These are phyloP conservation scores for Endocalyx cinctus DNA, from an alignment of 2,329 filamentous ascomycete species.

Conservation along the genomic window DNA sequence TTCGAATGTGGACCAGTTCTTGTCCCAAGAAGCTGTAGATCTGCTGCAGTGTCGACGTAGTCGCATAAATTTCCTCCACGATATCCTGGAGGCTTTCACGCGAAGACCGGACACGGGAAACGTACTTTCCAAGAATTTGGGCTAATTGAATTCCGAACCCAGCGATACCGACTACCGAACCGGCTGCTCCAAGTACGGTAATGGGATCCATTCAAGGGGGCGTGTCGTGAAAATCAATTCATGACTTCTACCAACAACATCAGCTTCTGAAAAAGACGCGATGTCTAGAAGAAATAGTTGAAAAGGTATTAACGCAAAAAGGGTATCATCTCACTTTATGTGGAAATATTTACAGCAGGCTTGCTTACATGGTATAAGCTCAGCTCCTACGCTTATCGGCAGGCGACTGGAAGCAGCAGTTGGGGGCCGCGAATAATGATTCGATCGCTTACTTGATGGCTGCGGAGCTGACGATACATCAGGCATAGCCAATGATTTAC, in stretches of 20 bases:
- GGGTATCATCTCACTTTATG: too few relatives aligned
- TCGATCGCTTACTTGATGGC: too few relatives aligned
- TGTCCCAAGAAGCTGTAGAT: not conserved
- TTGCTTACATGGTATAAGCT: too few relatives aligned
- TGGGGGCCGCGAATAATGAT: too few relatives aligned
- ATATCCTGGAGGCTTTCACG: not conserved
- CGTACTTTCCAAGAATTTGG: constrained; percentile 1
- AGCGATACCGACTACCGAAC: constrained; percentile 5
- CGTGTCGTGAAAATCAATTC: not conserved
- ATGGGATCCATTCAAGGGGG: constrained; percentile 3
- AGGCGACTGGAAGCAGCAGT: too few relatives aligned
- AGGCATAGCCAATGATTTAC: too few relatives aligned
- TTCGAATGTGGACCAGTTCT: not conserved
- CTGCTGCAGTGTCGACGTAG: not conserved
- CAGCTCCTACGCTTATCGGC: too few relatives aligned
- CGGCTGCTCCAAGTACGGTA: constrained; percentile 1
- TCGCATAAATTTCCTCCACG: not conserved
- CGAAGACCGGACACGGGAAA: not conserved
- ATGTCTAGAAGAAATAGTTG: too few relatives aligned
- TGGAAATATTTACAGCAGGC: too few relatives aligned
- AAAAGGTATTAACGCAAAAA: too few relatives aligned
- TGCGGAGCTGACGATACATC: too few relatives aligned
- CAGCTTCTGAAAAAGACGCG: too few relatives aligned
- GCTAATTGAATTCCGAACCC: constrained; percentile 3
- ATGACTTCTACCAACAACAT: not conserved